phyloP scores from a whole-genome alignment of 345 rosid genomes.

The Litchi chinensis region DNA sequence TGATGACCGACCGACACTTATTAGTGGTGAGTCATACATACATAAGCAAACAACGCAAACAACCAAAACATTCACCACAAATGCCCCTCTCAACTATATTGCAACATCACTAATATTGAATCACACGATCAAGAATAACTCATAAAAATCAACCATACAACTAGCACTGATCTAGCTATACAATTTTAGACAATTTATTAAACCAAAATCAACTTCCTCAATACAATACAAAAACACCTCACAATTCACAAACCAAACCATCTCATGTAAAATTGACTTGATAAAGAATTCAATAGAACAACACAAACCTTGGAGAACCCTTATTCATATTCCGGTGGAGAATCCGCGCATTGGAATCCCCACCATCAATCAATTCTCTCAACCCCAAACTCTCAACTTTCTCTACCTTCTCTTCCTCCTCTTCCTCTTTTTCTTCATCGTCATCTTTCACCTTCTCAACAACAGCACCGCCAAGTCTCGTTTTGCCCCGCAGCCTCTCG shows the following conservation, averaged over 20 bases:
- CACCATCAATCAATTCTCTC: constrained; percentile 79
- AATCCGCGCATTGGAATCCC: constrained; percentile 59
- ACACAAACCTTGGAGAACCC: constrained; percentile 60
- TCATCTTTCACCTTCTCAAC: constrained; percentile 29
- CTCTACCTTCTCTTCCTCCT: constrained; percentile 44
- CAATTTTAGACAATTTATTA: no score
- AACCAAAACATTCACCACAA: not conserved
- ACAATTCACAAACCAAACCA: not conserved
- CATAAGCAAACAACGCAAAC: not conserved
- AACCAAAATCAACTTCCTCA: not conserved
- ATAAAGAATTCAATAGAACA: no score
- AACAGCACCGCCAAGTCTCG: constrained; percentile 11
- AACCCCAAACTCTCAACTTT: constrained; percentile 66
- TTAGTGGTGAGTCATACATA: not conserved
- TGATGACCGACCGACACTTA: not conserved
- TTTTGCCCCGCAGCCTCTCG: constrained; percentile 71
- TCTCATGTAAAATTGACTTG: not conserved
- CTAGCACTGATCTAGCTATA: not conserved
- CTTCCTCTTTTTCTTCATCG: constrained; percentile 31
- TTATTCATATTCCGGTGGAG: constrained; percentile 78
- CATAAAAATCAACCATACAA: not conserved
- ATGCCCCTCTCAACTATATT: not conserved
- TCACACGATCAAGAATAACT: not conserved
- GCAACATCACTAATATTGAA: not conserved
- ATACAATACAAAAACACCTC: not conserved